Evolutionary conservation across 352 stramenopile species (phyloP), one percentile per base, ranked within the genome.

Genomic region (Globisporangium camurandrum): DNA sequence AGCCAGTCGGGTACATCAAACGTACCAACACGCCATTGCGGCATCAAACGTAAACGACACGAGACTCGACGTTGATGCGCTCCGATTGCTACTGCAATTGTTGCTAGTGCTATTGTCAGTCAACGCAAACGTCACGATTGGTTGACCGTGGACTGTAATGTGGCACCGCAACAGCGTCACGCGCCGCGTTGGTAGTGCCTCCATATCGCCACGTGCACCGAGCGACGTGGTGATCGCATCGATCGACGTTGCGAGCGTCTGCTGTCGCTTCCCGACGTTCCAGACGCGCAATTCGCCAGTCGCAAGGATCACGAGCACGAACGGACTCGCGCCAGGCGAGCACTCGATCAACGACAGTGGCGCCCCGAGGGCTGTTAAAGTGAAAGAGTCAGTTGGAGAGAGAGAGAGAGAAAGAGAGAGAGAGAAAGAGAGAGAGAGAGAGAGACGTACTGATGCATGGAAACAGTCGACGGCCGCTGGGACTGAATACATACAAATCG

Each of bases 51-150:
- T 87, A 62, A 86, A 94, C 33, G 81, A 90, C 26, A 89, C 54
- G 37, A 94, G 51, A 19, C 64, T 84, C 4, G 78, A 85, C 1
- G 53, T 69, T 33, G 59, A 54, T 43, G 71, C 84, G 19, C 49
- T 62, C 42, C 85, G 66, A 8, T 62, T 40, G 30, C 71, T 82
- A 3, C 75, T 73, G n/a, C n/a, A n/a, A n/a, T n/a, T n/a, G n/a
- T n/a, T n/a, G n/a, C n/a, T n/a, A n/a, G n/a, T n/a, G n/a, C n/a
- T n/a, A n/a, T n/a, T n/a, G n/a, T n/a, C n/a, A n/a, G n/a, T n/a
- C 41, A 88, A 67, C 17, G 79, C 81, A 52, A 94, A 84, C n/a
- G 84, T 92, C 31, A 94, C 61, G n/a, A 91, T 79, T 3, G 84
- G 80, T 43, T 86, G 71, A 6, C 84, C 84, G 16, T 67, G 81